Percentiles rank a stretch among this genome's conserved stretches.
These are phyloP conservation scores for Rhodotorula sphaerocarpa DNA, from an alignment of 768 basidiomycete genomes.

Conservation along the genomic window DNA sequence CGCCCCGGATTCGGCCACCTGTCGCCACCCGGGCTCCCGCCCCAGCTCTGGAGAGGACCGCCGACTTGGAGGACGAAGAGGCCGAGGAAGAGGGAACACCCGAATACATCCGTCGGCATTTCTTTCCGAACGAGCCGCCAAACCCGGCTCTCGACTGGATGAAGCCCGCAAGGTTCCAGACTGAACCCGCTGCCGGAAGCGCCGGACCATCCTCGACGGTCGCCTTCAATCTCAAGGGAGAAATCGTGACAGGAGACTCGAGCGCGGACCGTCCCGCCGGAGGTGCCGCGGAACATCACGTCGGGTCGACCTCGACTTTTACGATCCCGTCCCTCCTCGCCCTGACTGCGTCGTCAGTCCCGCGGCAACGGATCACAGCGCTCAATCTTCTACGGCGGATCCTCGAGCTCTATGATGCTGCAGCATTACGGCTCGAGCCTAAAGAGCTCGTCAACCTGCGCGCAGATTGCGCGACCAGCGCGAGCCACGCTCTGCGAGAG, in stretches of 20 bases:
- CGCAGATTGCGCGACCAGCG: not conserved
- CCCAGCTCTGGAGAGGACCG: too few relatives aligned
- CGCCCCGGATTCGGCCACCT: conserved; percentile 4
- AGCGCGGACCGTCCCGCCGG: not conserved
- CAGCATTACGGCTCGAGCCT: too few relatives aligned
- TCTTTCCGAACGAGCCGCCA: conserved; percentile 65
- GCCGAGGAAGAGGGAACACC: conserved; percentile 57
- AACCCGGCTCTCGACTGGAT: conserved; percentile 80
- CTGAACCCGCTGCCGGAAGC: not conserved
- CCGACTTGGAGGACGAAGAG: not conserved
- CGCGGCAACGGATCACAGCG: conserved; percentile 26
- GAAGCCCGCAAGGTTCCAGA: conserved; percentile 37
- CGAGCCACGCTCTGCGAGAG: conserved; percentile 14
- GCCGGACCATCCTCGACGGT: not conserved
- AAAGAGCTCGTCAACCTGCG: not conserved
- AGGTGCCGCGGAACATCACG: conserved; percentile 13
- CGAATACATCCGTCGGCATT: conserved; percentile 71
- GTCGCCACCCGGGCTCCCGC: too few relatives aligned
- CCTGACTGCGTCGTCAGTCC: conserved; percentile 29
- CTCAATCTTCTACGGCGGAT: conserved; percentile 17
- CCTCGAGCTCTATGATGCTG: not conserved
- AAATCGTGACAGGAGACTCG: not conserved
- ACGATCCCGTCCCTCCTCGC: conserved; percentile 25
- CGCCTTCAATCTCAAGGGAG: conserved; percentile 16
- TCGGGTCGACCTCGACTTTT: conserved; percentile 15